Percentiles rank a stretch among this genome's conserved stretches.
These are phyloP conservation scores for Phytophthora sp. DNA, from an alignment of 352 stramenopile species.

Conservation along the genomic window DNA sequence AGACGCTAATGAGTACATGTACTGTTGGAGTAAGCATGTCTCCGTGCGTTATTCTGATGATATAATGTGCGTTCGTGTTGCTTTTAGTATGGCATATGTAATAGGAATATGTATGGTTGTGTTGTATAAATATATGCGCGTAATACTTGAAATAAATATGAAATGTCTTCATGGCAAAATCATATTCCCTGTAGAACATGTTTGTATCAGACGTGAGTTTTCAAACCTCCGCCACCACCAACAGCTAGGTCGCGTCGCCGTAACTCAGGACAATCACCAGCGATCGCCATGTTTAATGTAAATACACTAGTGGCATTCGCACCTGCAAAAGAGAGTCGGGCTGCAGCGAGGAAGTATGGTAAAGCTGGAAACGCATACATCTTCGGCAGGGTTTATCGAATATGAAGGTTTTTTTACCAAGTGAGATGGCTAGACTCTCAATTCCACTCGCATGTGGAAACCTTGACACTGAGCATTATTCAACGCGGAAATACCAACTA, in stretches of 20 bases:
- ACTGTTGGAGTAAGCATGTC: too few relatives aligned
- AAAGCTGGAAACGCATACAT: constrained; percentile 12
- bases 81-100: too few relatives aligned
- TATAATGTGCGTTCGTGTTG: too few relatives aligned
- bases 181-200: too few relatives aligned
- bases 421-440: constrained; percentile 24
- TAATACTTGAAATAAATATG: too few relatives aligned
- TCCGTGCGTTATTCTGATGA: too few relatives aligned
- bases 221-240: too few relatives aligned
- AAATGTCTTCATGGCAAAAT: too few relatives aligned
- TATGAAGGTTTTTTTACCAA: constrained; percentile 13
- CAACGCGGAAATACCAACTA: constrained; percentile 17
- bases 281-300: constrained; percentile 2
- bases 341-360: constrained; percentile 5
- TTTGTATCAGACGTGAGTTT: too few relatives aligned
- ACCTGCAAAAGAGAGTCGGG: constrained; percentile 10
- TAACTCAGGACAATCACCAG: neutral
- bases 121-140: too few relatives aligned
- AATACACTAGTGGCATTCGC: constrained; percentile 8
- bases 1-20: too few relatives aligned
- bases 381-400: constrained; percentile 1
- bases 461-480: constrained; percentile 1
- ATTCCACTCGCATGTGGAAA: constrained; percentile 10
- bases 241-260: neutral
- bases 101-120: too few relatives aligned